These are phyloP conservation scores for Lodderomyces theae DNA, from an alignment of 1,139 yeast genomes.

Conservation along the genomic window DNA sequence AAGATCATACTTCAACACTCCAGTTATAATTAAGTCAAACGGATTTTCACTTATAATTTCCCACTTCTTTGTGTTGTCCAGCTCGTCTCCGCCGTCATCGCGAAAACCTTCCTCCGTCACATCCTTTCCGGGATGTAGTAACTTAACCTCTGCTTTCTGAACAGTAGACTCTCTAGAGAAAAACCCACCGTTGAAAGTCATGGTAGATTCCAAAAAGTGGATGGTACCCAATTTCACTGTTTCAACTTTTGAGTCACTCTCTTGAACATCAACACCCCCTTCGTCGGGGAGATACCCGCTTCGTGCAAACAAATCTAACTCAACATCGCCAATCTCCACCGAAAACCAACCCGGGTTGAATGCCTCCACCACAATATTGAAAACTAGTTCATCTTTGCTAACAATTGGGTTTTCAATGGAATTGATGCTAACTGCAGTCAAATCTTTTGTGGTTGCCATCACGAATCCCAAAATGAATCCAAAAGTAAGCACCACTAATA, in stretches of 20 bases:
- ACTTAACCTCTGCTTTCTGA: slow-evolving; percentile 67
- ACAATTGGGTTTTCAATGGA: slow-evolving; percentile 70
- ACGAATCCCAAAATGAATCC: slow-evolving; percentile 84
- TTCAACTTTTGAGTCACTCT: slow-evolving; percentile 33
- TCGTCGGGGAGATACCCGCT: slow-evolving; percentile 49
- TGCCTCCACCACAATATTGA: slow-evolving; percentile 74
- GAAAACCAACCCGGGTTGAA: slow-evolving; percentile 85
- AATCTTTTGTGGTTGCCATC: slow-evolving; percentile 82
- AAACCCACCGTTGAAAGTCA: slow-evolving; percentile 75
- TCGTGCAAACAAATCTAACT: slow-evolving; percentile 85
- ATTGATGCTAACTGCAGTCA: slow-evolving; percentile 60
- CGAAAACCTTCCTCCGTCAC: slow-evolving; percentile 30
- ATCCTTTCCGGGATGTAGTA: slow-evolving; percentile 72
- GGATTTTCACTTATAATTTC: slow-evolving; percentile 72
- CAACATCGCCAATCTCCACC: slow-evolving; percentile 62
- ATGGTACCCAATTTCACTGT: slow-evolving; percentile 80
- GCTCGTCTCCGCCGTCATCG: slow-evolving; percentile 15
- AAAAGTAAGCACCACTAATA: slow-evolving; percentile 52
- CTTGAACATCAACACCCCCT: not conserved
- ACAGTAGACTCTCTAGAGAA: slow-evolving; percentile 56
- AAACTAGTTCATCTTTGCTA: slow-evolving; percentile 80
- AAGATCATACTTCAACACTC: slow-evolving; percentile 72
- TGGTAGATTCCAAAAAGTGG: slow-evolving; percentile 63
- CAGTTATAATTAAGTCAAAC: slow-evolving; percentile 81
- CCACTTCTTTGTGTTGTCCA: slow-evolving; percentile 65